Base-by-base conservation (phyloP, 2,329 filamentous ascomycete species). In the Mollisiaceae sp. region DNA sequence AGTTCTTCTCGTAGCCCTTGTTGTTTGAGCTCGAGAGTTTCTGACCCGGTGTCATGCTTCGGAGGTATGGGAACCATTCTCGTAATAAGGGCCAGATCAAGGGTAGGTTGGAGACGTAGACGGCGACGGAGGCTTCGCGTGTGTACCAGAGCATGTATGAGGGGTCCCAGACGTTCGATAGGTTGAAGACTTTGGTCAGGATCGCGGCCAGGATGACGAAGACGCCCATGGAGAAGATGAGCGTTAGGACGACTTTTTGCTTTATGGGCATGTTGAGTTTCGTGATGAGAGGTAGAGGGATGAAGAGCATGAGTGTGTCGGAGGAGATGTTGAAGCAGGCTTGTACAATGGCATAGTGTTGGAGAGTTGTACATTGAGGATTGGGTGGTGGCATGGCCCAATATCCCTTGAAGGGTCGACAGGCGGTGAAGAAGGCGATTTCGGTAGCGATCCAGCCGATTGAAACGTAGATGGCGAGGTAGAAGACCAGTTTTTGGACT, bases 241-340 rank as follows among this genome's bases (percentile, higher is more conserved):
- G 71, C 24, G 77, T 76, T 0, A 89, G 78, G 0, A 85, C 78
- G 0, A 81, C 62, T 72, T 87, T 88, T 73, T 85, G 83, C 64
- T 78, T 81, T 24, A 71, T 72, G 0, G 82, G 78, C 2, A 88
- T 77, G 38, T 81, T 80, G 1, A 86, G 79, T 18, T 80, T 79
- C 12, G 83, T 69, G 32, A 89, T 78, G 32, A 83, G 73, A 0
- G 85, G 85, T 69, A 88, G 79, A 0, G 85, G 84, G 18, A 89
- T 82, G 2, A 80, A 68, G 38, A 88, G 82, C 71, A 89, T 87
- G 75, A 85, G 79, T 0, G 86, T 50, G 67, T 88, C 86, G 47
- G 84, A 86, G 2, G 83, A 82, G 60, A 88, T 83, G 69, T 89
- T 88, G 73, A 88, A 82, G 18, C 80, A 78, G 2, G 82, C 82